Base-by-base conservation (phyloP, 2,329 filamentous ascomycete genomes). In the Sclerotinia glacialis region DNA sequence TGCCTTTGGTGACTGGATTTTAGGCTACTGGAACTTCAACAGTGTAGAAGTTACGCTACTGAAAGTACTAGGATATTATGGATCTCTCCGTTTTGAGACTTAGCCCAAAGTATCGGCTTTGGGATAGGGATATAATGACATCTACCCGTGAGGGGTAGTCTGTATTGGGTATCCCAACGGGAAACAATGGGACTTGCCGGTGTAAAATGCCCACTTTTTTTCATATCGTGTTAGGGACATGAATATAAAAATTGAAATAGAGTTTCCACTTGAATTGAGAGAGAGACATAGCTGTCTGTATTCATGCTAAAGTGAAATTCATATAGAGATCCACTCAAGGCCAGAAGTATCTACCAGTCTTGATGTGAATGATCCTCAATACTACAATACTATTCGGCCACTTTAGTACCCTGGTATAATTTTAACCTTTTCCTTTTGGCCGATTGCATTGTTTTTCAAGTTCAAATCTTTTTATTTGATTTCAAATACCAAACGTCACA, bases 381-480 rank as follows among this genome's bases (percentile, higher is more conserved):
- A 44, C 21, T 44, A 44, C 18, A 21, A 21, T 21, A 44, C 21
- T 44, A 44, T 44, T 44, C 12, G 12, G 12, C 37, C 4, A 40
- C 3, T 40, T 40, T 40, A 40, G 2, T 40, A 40, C 37, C 14
- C 37, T 2, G 37, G 0, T 40, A 14, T 40, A 0, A 9, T 40
- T 40, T 40, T 4, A 14, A 2, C 0, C 5, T 5, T 3, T 40
- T 40, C 12, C 7, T 40, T 2, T 21, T 7, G 0, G 7, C 6
- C 12, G n/a, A 21, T 44, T 21, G 14, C 21, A 21, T 44, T 7
- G 0, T 14, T 14, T 8, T 40, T 40, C 1, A 40, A 40, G 37
- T 40, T 12, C 37, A 3, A 4, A 37, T 12, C 34, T 37, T 37
- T 0, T 14, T 1, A 12, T 40, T 40, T 14, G 12, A 12, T 40